These are phyloP conservation scores for Starmerella tilneyi DNA, from an alignment of 805 yeast genomes.

Conservation along the genomic window DNA sequence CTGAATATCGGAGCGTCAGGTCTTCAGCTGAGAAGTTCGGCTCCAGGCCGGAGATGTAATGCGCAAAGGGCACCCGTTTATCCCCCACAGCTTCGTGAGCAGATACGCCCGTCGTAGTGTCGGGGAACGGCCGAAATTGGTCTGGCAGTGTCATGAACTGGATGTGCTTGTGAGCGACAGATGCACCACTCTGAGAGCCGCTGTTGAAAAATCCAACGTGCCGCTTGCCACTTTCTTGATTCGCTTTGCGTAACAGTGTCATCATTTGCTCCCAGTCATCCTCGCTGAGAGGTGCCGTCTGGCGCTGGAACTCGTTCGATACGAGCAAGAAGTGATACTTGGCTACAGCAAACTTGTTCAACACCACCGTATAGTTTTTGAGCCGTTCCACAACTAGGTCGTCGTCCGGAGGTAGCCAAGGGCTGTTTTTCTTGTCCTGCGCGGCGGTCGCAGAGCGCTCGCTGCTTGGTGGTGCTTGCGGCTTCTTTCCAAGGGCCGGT, in stretches of 20 bases:
- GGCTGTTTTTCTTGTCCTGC: slow-evolving; percentile 35
- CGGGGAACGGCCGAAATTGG: slow-evolving; percentile 49
- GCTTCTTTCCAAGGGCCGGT: slow-evolving; percentile 32
- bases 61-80: slow-evolving; percentile 63
- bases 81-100: slow-evolving; percentile 32
- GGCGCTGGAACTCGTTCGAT: slow-evolving; percentile 64
- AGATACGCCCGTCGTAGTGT: slow-evolving; percentile 35
- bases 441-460: slow-evolving; percentile 4
- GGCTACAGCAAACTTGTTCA: slow-evolving; percentile 80
- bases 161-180: slow-evolving; percentile 85
- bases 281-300: slow-evolving; percentile 60
- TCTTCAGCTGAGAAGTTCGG: slow-evolving; percentile 34
- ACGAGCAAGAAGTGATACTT: slow-evolving; percentile 70
- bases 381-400: slow-evolving; percentile 51
- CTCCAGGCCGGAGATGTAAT: slow-evolving; percentile 62
- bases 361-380: slow-evolving; percentile 49
- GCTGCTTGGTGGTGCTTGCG: slow-evolving; percentile 19
- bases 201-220: slow-evolving; percentile 82
- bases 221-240: slow-evolving; percentile 36
- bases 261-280: slow-evolving; percentile 55
- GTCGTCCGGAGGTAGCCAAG: slow-evolving; percentile 73
- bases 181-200: slow-evolving; percentile 86
- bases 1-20: slow-evolving; percentile 51
- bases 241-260: slow-evolving; percentile 43
- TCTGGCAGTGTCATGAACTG: slow-evolving; percentile 71